phyloP scores from a whole-genome alignment of 768 basidiomycete genomes.

The Amanita muscaria region DNA sequence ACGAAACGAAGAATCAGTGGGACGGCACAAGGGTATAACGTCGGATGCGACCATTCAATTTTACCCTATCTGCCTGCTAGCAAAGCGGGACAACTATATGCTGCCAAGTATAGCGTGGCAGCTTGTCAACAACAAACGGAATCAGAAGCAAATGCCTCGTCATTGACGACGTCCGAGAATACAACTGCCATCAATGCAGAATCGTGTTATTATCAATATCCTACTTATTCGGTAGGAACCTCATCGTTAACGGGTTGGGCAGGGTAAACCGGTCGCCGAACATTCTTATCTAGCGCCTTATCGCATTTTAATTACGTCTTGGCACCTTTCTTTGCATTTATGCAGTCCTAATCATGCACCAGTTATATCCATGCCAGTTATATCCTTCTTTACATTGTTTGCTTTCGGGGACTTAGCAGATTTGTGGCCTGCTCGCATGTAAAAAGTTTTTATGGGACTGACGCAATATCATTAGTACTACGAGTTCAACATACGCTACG shows the following conservation, averaged over 20 bases:
- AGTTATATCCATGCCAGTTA: too few species aligned
- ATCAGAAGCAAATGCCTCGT: background rate
- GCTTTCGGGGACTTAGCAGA: background rate
- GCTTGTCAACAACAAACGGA: background rate
- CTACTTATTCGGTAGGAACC: conserved; percentile 20
- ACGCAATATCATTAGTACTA: too few species aligned
- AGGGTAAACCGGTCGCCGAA: conserved; percentile 30
- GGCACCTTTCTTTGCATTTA: too few species aligned
- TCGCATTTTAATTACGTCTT: too few species aligned
- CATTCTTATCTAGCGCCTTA: too few species aligned
- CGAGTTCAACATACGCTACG: too few species aligned
- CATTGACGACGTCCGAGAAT: background rate
- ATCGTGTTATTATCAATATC: background rate
- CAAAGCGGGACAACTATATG: conserved; percentile 18
- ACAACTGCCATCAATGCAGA: background rate
- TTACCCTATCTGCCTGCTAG: conserved; percentile 9
- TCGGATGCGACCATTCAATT: conserved; percentile 1
- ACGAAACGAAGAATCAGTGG: background rate
- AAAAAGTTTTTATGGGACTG: background rate
- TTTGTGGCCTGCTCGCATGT: conserved; percentile 9
- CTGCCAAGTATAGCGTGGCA: conserved; percentile 11
- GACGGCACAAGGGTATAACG: background rate
- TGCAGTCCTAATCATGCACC: too few species aligned
- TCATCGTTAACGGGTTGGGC: conserved; percentile 44
- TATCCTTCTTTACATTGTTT: too few species aligned